Base-by-base conservation (phyloP, 768 basidiomycete genomes). In the Lactarius quietus region DNA sequence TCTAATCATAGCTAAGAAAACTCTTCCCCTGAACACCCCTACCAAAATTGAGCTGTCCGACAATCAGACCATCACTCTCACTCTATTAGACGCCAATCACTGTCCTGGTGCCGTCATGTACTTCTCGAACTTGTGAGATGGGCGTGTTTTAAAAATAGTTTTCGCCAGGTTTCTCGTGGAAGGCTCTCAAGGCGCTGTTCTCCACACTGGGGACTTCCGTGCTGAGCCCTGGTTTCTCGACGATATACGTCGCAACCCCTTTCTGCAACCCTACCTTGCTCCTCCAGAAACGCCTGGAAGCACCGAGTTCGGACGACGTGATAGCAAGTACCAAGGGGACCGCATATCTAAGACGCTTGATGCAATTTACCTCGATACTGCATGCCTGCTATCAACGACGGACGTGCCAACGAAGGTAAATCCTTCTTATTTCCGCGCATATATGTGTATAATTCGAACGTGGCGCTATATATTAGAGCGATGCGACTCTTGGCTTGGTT, bases 91-190 rank as follows among this genome's bases (percentile, higher is more conserved):
- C 71, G 95, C 95, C 0, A 97, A 97, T 72, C 95, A 98, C 74
- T 97, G 95, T 73, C 95, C 93, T 14, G 95, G 95, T 0, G 89
- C 94, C 0, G 88, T 93, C 48, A 96, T 98, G 95, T 94, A 71
- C 31, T 86, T 76, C 10, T 28, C 48, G 23, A 35, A 9, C 39
- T 0, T 23, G 17, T 15, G 10, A 23, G 23, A 31, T 45, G 20
- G 3, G 38, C 31, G 1, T n/a, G n/a, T 51, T 35, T 53, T 51
- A 38, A 45, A 38, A 45, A 43, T 55, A 28, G 1, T 33, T 14
- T 39, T 45, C n/a, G 20, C 35, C 68, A 96, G 94, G 90, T 96
- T 90, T 71, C 81, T 95, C 20, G 84, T 96, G 52, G 88, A 93
- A 74, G 89, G 90, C 20, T 63, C 79, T 4, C 74, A 81, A 62